A percentile compares a stretch with the other conserved stretches of the same genome.
Evolutionary conservation across 2,329 filamentous ascomycete species (phyloP).

Genomic region (Scolecobasidium constrictum): DNA sequence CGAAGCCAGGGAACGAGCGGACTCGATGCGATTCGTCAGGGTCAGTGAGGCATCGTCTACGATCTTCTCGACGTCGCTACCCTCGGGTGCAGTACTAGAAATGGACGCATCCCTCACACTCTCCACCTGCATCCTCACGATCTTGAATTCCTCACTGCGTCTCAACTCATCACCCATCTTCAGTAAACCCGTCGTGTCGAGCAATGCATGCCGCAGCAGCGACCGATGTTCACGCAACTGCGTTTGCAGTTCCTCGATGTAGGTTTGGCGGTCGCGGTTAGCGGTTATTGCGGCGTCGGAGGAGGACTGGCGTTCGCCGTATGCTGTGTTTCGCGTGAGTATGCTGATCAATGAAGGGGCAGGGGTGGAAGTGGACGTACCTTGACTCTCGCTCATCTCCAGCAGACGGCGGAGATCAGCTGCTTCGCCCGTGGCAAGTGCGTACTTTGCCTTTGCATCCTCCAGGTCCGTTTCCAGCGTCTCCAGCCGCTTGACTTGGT

Average conservation of each 20-base stretch:
- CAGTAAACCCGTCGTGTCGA: conserved; percentile 2
- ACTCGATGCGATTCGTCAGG: conserved; percentile 14
- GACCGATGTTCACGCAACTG: conserved; percentile 15
- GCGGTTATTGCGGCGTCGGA: conserved; percentile 9
- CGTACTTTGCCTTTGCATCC: conserved; percentile 12
- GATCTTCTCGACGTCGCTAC: conserved; percentile 1
- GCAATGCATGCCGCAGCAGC: conserved; percentile 16
- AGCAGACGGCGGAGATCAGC: conserved; percentile 13
- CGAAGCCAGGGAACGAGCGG: conserved; percentile 7
- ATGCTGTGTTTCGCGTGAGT: conserved; percentile 7
- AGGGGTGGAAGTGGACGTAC: conserved; percentile 2
- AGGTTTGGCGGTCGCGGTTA: conserved; percentile 13
- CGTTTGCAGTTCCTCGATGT: conserved; percentile 13
- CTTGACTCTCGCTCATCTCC: conserved; percentile 7
- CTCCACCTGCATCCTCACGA: conserved; percentile 14
- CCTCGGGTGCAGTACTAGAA: neutral
- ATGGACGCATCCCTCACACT: conserved; percentile 11
- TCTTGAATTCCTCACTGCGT: conserved; percentile 13
- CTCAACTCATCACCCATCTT: conserved; percentile 11
- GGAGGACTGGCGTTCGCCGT: conserved; percentile 2
- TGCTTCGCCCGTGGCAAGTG: conserved; percentile 12
- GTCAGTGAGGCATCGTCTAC: conserved; percentile 13
- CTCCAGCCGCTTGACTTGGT: conserved; percentile 7
- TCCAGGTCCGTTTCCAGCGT: conserved; percentile 7
- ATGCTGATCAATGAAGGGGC: neutral